Evolutionary conservation across 805 yeast genomes (phyloP).

Genomic region (Saccharomyces paradoxus): DNA sequence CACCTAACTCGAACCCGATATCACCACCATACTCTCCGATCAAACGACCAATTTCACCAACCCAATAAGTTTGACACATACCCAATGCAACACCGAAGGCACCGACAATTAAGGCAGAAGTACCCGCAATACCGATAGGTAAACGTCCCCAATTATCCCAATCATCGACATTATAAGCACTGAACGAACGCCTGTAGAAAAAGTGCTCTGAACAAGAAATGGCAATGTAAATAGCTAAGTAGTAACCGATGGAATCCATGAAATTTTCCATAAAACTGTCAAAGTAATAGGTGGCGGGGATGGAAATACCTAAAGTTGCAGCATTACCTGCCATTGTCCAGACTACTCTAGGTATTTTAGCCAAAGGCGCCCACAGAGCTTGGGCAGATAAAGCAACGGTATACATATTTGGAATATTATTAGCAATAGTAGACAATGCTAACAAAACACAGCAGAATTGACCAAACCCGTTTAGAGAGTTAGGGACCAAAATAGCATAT

Average conservation of each 20-base stretch:
- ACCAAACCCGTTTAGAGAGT: slow-evolving; percentile 83
- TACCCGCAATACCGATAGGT: slow-evolving; percentile 74
- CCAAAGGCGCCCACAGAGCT: slow-evolving; percentile 66
- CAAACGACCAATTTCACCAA: slow-evolving; percentile 52
- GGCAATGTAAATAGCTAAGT: slow-evolving; percentile 76
- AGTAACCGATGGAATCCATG: slow-evolving; percentile 87
- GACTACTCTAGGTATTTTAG: slow-evolving; percentile 65
- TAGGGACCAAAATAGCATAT: slow-evolving; percentile 64
- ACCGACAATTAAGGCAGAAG: slow-evolving; percentile 73
- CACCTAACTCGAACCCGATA: slow-evolving; percentile 75
- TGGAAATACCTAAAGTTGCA: slow-evolving; percentile 73
- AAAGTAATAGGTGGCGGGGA: slow-evolving; percentile 78
- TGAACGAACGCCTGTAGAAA: slow-evolving; percentile 50
- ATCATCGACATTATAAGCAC: slow-evolving; percentile 53
- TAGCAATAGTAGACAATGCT: slow-evolving; percentile 79
- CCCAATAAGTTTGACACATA: slow-evolving; percentile 80
- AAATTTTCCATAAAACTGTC: slow-evolving; percentile 69
- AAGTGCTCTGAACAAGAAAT: slow-evolving; percentile 73
- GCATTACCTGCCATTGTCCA: slow-evolving; percentile 77
- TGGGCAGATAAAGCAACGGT: slow-evolving; percentile 81
- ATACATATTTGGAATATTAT: slow-evolving; percentile 89
- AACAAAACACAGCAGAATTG: slow-evolving; percentile 78
- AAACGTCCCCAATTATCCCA: slow-evolving; percentile 49
- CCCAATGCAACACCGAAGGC: slow-evolving; percentile 79
- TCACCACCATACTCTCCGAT: slow-evolving; percentile 53